Percentiles rank a stretch among this genome's conserved stretches.
phyloP scores from a whole-genome alignment of 2,329 filamentous ascomycete species.

The Diaporthe sp. region DNA sequence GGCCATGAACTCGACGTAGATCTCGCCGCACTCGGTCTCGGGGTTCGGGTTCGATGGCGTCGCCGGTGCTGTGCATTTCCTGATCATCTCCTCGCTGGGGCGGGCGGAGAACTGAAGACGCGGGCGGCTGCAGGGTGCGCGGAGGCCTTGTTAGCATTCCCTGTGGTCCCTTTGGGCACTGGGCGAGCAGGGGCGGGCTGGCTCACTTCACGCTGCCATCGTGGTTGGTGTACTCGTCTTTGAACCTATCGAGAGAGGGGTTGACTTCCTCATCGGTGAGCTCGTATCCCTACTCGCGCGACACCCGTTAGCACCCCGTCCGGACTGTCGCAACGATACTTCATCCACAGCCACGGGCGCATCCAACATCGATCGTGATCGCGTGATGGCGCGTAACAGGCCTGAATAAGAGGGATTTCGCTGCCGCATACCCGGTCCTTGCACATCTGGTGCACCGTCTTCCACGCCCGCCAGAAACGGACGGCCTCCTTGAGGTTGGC shows the following conservation, averaged over 20 bases:
- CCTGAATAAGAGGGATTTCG: conserved; percentile 35
- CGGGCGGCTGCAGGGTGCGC: conserved; percentile 71
- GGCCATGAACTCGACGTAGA: conserved; percentile 92
- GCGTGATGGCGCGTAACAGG: conserved; percentile 33
- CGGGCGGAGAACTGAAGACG: conserved; percentile 91
- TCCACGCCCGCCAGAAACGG: conserved; percentile 93
- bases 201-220: conserved; percentile 84
- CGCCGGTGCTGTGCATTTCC: conserved; percentile 82
- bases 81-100: conserved; percentile 86
- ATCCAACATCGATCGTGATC: neutral
- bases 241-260: conserved; percentile 88
- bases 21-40: conserved; percentile 81
- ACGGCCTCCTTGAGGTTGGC: conserved; percentile 67
- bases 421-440: conserved; percentile 80
- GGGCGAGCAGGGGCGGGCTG: conserved; percentile 7
- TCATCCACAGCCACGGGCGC: neutral
- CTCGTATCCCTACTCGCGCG: conserved; percentile 82
- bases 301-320: conserved; percentile 31
- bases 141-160: conserved; percentile 28
- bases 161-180: neutral
- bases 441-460: conserved; percentile 96
- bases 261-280: conserved; percentile 90
- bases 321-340: neutral
- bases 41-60: conserved; percentile 79
- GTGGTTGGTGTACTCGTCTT: conserved; percentile 76